Evolutionary conservation across 768 basidiomycete species (phyloP), one percentile per base, ranked within the genome.

Genomic region (Dioszegia hungarica): DNA sequence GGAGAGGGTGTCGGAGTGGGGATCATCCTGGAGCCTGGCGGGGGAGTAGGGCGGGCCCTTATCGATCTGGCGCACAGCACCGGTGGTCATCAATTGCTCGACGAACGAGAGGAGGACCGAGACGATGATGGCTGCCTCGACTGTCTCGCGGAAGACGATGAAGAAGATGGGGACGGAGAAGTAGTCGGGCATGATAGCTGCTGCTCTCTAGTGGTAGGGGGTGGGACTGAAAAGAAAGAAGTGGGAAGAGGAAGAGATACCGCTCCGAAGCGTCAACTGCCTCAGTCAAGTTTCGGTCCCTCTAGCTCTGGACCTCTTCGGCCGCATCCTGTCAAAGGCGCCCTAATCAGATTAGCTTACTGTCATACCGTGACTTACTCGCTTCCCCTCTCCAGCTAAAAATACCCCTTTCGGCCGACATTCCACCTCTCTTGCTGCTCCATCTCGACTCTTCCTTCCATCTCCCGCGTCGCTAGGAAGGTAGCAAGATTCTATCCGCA

Each of bases 161-260:
- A 97, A 91, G 81, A 92, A 97, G 66, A 97, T 90, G 71, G 90
- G 85, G 55, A 93, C 82, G 57, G 88, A 89, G 78, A 95, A 95
- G 53, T 51, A 51, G 49, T 37, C 37, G 4, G 49, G 49, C 49
- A 51, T 49, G n/a, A 11, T 49, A 8, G 33, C 17, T 3, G 20
- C 2, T 25, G 43, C 8, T 41, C 9, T 20, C 40, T 41, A 20
- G 34, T 9, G 10, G 34, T 36, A 9, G 34, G 17, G 17, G 9
- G 34, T 36, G 34, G n/a, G n/a, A n/a, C n/a, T n/a, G n/a, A n/a
- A n/a, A n/a, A n/a, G n/a, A n/a, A n/a, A n/a, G n/a, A n/a, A n/a
- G n/a, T n/a, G n/a, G n/a, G n/a, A n/a, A n/a, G n/a, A n/a, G n/a
- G n/a, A n/a, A n/a, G n/a, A n/a, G n/a, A n/a, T n/a, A n/a, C n/a